Base-by-base conservation (phyloP, 805 yeast genomes). In the Pichia deserticola region DNA sequence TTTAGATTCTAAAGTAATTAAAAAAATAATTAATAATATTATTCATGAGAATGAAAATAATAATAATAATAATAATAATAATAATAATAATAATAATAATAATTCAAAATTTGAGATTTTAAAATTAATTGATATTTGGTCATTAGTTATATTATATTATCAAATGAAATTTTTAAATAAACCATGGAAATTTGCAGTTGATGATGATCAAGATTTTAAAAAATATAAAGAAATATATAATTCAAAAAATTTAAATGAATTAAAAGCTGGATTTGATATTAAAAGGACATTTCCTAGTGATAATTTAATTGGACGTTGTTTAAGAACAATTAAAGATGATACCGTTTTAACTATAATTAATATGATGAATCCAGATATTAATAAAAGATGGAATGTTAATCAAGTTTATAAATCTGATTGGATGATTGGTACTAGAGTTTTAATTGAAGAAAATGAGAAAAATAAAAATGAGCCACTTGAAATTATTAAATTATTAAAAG, bases 91-190 rank as follows among this genome's bases (percentile, higher is more conserved):
- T 29, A 29, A 29, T 29, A 29, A 29, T 29, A 29, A 29, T 29
- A 29, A 29, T 29, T 6, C 5, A 6, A 29, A 29, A 29, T 29
- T 36, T 28, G 44, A 42, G 7, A 52, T 67, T 44, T 69, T 71
- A 49, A 69, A 68, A 47, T 60, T 69, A 4, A 56, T 70, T 25
- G 84, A 78, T 60, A 64, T 69, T 44, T 78, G 84, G 84, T 66
- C 79, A 3, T 56, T 78, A 40, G 82, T 79, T 0, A 67, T 78
- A 8, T 55, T 75, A 7, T 78, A 77, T 55, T 72, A 76, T 54
- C 72, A 74, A 44, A 57, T 78, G 27, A 66, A 55, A 40, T 61
- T 73, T 9, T 65, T 77, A 65, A 60, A 69, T 9, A 69, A 67
- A 40, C 82, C 82, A 2, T 78, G 84, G 84, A 53, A 56, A 0